A percentile compares a stretch with the other conserved stretches of the same genome.
These are phyloP conservation scores for Annulohypoxylon stygium DNA, from an alignment of 495 filamentous ascomycete genomes.

Conservation along the genomic window DNA sequence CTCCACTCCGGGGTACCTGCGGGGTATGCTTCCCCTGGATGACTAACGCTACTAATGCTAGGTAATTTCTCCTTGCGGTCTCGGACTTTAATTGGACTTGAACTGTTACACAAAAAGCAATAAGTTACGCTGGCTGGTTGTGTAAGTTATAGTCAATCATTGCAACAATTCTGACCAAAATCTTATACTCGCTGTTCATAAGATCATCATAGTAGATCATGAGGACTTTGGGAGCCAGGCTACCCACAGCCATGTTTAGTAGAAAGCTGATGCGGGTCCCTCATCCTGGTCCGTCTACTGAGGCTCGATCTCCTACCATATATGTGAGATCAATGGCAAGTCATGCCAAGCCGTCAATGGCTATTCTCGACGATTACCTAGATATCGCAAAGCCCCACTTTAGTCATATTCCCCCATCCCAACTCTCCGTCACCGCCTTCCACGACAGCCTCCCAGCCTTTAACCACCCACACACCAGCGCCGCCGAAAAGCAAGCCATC, in stretches of 20 bases:
- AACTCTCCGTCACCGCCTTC: constrained; percentile 35
- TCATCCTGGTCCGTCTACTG: not conserved
- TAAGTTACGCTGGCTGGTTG: not conserved
- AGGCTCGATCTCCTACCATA: not conserved
- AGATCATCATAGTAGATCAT: not conserved
- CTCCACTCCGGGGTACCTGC: too few relatives aligned
- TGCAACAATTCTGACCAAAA: not conserved
- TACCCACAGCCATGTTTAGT: not conserved
- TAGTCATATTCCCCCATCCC: constrained; percentile 23
- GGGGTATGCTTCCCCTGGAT: too few relatives aligned
- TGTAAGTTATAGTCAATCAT: not conserved
- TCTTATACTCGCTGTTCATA: not conserved
- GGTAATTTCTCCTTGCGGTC: too few relatives aligned
- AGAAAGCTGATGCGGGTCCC: not conserved
- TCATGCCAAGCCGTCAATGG: constrained; percentile 30
- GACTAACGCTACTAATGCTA: too few relatives aligned
- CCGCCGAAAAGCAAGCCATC: constrained; percentile 48
- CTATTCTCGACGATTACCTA: constrained; percentile 44
- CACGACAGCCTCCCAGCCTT: constrained; percentile 35
- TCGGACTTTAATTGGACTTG: too few relatives aligned
- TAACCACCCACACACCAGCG: constrained; percentile 48
- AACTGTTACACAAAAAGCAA: too few relatives aligned
- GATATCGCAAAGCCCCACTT: constrained; percentile 41
- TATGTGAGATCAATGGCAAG: constrained; percentile 11
- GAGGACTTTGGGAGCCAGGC: too few relatives aligned